Base-by-base conservation (phyloP, 345 rosid genomes). In the Sonneratia caseolaris region DNA sequence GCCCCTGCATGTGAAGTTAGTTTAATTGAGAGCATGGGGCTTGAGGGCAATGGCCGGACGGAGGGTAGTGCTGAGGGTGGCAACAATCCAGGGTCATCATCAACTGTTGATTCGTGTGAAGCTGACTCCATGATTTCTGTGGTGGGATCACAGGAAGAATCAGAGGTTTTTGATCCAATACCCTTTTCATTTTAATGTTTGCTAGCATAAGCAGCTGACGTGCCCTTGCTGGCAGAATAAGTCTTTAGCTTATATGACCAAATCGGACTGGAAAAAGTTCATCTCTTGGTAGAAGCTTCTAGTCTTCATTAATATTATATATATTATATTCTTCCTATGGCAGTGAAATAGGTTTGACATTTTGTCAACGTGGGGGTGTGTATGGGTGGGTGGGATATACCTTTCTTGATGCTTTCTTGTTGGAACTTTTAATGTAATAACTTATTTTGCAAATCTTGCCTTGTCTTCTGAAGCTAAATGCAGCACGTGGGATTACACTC, bases 161-260 rank as follows among this genome's bases (percentile, higher is more conserved):
- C 79, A 36, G 81, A 85, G 92, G 92, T 87, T 85, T 77, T 75
- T 75, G 72, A 76, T 80, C 68, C 77, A 70, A 74, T 72, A 74
- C 79, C 68, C 56, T 66, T 62, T n/a, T 32, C 69, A 19, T 71
- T 76, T 13, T 47, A 47, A 47, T 13, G 10, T 47, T 47, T 47
- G 15, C 51, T 71, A 66, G 69, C n/a, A 47, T 53, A 36, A 43
- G 36, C 19, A 22, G 27, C n/a, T 70, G 27, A 59, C 37, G 5
- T 55, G 18, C 4, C 19, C 35, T 11, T 57, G 35, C 35, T 57
- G 11, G 32, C 64, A 72, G 42, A 47, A 15, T 45, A 15, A 70
- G 2, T 18, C 6, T 5, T 66, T 42, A 15, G 45, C 48, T 36
- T 67, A 38, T 32, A 35, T 37, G 69, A 15, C 32, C 48, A 45